Evolutionary conservation across 306 rosid genomes (phyloP).

Genomic region (Luffa aegyptiaca): DNA sequence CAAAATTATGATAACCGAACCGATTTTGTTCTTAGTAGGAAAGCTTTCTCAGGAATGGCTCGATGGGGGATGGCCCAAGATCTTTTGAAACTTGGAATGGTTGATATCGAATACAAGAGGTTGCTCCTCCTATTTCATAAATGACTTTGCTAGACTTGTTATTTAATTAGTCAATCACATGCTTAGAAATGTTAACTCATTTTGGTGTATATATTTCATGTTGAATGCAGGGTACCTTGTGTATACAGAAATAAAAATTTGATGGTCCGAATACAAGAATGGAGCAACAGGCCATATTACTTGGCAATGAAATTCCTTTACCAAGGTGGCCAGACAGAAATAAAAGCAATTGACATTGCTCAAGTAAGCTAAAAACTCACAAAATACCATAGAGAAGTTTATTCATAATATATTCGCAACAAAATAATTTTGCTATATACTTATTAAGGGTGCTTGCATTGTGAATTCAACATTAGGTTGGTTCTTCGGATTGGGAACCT

Average conservation of each 20-base stretch:
- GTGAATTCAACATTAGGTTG: too few species aligned
- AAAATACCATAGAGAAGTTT: too few species aligned
- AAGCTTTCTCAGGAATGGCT: conserved; percentile 61
- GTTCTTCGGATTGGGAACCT: too few species aligned
- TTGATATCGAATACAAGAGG: conserved; percentile 74
- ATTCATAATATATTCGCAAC: too few species aligned
- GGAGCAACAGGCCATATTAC: conserved; percentile 55
- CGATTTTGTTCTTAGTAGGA: conserved; percentile 64
- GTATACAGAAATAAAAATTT: conserved; percentile 50
- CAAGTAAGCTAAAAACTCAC: too few species aligned
- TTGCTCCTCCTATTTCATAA: too few species aligned
- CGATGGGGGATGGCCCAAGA: conserved; percentile 26
- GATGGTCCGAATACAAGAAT: conserved; percentile 64
- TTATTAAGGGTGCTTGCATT: too few species aligned
- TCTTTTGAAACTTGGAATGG: conserved; percentile 45
- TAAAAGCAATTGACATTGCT: conserved; percentile 1
- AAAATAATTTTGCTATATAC: too few species aligned
- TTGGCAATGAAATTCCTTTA: conserved; percentile 53
- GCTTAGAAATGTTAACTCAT: not conserved
- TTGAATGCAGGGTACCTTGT: conserved; percentile 48
- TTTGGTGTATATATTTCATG: not conserved
- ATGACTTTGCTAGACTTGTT: too few species aligned
- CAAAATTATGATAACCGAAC: conserved; percentile 41
- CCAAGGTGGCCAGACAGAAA: conserved; percentile 75
- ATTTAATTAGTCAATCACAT: too few species aligned